These are phyloP conservation scores for Rhodotorula mucilaginosa DNA, from an alignment of 1,284 basidiomycete genomes.

Conservation along the genomic window DNA sequence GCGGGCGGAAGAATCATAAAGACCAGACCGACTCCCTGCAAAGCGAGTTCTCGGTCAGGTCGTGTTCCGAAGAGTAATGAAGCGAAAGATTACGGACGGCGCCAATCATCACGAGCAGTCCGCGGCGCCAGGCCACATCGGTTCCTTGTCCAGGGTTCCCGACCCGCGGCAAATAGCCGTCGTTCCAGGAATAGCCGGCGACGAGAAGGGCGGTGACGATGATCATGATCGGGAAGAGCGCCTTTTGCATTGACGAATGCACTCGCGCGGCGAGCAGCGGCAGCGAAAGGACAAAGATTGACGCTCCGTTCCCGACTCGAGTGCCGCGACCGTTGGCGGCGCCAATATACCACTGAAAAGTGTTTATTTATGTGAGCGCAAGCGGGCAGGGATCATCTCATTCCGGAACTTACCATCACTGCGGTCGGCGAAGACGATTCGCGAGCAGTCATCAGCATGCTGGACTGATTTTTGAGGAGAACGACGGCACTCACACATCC, in stretches of 20 bases:
- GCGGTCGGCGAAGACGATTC: too few species aligned
- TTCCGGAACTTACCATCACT: too few species aligned
- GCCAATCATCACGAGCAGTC: conserved; percentile 32
- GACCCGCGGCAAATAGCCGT: conserved; percentile 30
- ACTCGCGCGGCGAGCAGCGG: conserved; percentile 60
- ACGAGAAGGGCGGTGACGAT: conserved; percentile 45
- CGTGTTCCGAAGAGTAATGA: too few species aligned
- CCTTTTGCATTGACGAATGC: conserved; percentile 53
- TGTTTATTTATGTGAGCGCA: neutral
- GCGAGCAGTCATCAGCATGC: too few species aligned
- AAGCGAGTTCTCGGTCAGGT: neutral
- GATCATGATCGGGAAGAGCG: conserved; percentile 49
- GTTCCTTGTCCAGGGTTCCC: conserved; percentile 40
- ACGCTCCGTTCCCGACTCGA: conserved; percentile 60
- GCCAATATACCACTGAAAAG: conserved; percentile 58
- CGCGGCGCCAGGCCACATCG: conserved; percentile 40
- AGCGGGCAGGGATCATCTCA: too few species aligned
- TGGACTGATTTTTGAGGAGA: neutral
- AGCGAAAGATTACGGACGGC: neutral
- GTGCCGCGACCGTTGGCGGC: conserved; percentile 58
- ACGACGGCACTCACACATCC: conserved; percentile 13
- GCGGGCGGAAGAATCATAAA: conserved; percentile 12
- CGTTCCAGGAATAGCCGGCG: conserved; percentile 41
- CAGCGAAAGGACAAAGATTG: conserved; percentile 56
- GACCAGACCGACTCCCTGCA: conserved; percentile 5